Conservation (phyloP, 305 asterid species). For the Solanum chacoense region DNA sequence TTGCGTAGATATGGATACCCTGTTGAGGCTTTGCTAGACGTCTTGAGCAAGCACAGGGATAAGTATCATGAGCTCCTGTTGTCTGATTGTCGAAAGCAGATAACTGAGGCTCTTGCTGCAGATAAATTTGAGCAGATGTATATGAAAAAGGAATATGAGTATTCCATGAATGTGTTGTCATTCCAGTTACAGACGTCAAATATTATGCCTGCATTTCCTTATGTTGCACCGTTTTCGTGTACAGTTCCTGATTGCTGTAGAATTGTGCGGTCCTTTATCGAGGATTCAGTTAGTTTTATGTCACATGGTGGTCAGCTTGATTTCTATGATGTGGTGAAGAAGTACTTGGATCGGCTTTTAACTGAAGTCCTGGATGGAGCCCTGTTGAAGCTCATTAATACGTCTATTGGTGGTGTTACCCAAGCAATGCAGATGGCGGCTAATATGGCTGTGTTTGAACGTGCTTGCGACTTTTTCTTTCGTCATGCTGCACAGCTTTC, state of each 20-base stretch:
- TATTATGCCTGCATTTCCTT: conserved; percentile 93
- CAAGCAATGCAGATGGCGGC: conserved; percentile 99
- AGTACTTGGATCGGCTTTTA: conserved; percentile 84
- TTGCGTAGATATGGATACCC: conserved; percentile 88
- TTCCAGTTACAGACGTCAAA: conserved; percentile 92
- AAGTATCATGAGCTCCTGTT: conserved; percentile 83
- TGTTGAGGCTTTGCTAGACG: conserved; percentile 83
- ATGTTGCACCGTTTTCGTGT: conserved; percentile 85
- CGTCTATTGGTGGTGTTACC: conserved; percentile 63
- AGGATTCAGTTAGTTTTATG: conserved; percentile 94
- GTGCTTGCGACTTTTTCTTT: conserved; percentile 93
- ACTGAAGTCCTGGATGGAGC: conserved; percentile 83
- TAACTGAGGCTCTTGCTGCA: conserved; percentile 74
- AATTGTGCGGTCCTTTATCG: conserved; percentile 85
- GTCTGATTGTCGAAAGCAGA: conserved; percentile 88
- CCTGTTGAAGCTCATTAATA: conserved; percentile 52
- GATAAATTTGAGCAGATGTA: conserved; percentile 97
- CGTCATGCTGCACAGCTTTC: conserved; percentile 98
- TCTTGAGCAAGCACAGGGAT: conserved; percentile 83
- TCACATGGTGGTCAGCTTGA: conserved; percentile 93
- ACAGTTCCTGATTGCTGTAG: conserved; percentile 96
- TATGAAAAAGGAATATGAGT: conserved; percentile 94
- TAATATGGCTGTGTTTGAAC: conserved; percentile 92
- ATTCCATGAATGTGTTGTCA: conserved; percentile 83
- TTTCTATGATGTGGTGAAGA: conserved; percentile 78